A percentile compares a stretch with the other conserved stretches of the same genome.
Conservation (phyloP, 1,284 basidiomycete species). For the Paramarasmius palmivorus region DNA sequence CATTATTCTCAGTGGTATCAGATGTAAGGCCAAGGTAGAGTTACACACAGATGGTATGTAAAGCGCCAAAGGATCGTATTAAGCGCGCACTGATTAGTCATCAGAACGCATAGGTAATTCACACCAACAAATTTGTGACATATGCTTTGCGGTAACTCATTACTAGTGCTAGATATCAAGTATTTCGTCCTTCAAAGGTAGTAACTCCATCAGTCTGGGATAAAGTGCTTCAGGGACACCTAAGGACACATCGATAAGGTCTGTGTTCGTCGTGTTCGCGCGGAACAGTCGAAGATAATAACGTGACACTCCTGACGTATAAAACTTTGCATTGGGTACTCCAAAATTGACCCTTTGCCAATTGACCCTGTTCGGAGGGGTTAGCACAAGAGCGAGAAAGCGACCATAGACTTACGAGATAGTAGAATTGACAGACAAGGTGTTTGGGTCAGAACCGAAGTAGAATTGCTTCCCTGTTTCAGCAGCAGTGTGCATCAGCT, state of each 20-base stretch:
- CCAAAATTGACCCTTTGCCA: slow-evolving; percentile 34
- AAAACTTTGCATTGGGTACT: slow-evolving; percentile 23
- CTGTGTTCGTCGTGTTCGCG: slow-evolving; percentile 25
- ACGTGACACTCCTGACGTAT: slow-evolving; percentile 22
- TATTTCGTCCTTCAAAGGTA: neutral
- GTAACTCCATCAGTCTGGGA: neutral
- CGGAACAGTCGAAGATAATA: slow-evolving; percentile 29
- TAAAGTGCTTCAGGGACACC: slow-evolving; percentile 17
- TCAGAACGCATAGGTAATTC: too few relatives aligned
- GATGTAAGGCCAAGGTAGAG: too few relatives aligned
- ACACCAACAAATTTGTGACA: too few relatives aligned
- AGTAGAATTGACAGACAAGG: slow-evolving; percentile 31
- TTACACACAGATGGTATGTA: too few relatives aligned
- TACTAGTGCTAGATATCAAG: neutral
- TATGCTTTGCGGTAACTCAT: too few relatives aligned
- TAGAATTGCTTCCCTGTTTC: slow-evolving; percentile 23
- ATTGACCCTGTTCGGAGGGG: slow-evolving; percentile 22
- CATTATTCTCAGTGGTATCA: too few relatives aligned
- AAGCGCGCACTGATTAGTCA: too few relatives aligned
- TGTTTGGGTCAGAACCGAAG: slow-evolving; percentile 19
- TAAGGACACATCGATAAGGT: slow-evolving; percentile 25
- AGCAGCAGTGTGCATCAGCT: slow-evolving; percentile 25
- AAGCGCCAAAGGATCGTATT: too few relatives aligned
- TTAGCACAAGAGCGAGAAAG: neutral
- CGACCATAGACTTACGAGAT: slow-evolving; percentile 22